Evolutionary conservation across 768 basidiomycete species (phyloP), one percentile per base, ranked within the genome.

Genomic region (Termitomyces sp.): DNA sequence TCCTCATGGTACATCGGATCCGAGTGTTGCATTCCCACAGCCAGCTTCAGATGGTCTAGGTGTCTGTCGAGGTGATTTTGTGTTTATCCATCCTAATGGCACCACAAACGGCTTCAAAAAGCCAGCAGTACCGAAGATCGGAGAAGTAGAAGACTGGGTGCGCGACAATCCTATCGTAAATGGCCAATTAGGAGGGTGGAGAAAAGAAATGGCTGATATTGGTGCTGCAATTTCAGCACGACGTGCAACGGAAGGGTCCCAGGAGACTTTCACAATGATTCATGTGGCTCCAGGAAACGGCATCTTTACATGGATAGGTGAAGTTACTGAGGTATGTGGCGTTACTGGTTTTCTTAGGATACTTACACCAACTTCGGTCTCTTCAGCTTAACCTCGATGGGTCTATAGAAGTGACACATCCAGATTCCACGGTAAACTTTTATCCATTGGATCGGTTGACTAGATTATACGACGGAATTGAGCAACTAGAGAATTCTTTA

Each of bases 61-160:
- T 26, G 87, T 95, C 26, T 83, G 85, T 45, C 79, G 89, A 22
- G 92, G 93, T 16, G 91, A 95, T 67, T 83, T 85, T 60, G 92
- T 97, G 16, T 86, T 98, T 63, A 77, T 96, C 54, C 88, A 93
- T 69, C 75, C 73, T 5, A 74, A 77, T 61, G 85, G 84, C 43
- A 74, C 78, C n/a, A 87, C 82, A 14, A 97, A 95, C 67, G 90
- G 92, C 10, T 80, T 80, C 35, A 67, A 78, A 32, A 69, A 74
- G 13, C 91, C 94, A 3, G 76, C 79, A 56, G 88, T 98, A 33
- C 93, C 94, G 9, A 79, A 79, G 51, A 88, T 98, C 28, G 94
- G 94, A 28, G 91, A 94, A 71, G 68, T 92, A 26, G 93, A 94
- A 66, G 68, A 78, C 24, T 92, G 90, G 87, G 84, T 92, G 26